Base-by-base conservation (phyloP, 495 filamentous ascomycete genomes). In the Neurospora sp. region DNA sequence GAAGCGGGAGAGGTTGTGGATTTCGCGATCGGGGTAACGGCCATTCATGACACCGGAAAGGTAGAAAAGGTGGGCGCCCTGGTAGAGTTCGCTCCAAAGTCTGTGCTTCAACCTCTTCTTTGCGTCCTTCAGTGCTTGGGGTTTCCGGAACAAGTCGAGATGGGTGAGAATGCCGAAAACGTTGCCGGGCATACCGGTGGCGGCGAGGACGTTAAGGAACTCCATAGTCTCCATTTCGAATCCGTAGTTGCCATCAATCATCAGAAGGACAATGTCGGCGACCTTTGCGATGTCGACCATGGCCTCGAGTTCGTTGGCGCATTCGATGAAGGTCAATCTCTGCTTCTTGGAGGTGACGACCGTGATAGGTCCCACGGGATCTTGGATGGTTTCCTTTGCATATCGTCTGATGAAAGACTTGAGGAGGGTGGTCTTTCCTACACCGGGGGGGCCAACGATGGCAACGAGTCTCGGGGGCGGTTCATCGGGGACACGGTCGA, bases 191-290 rank as follows among this genome's bases (percentile, higher is more conserved):
- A 99, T 97, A 80, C 96, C 96, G 71, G 92, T 95, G 11, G 93
- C 87, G 8, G 93, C 90, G 71, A 98, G 84, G 60, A 96, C 90
- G 77, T 97, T 98, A 78, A 99, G 82, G 77, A 99, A 99, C 82
- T 99, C 96, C 96, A 99, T 98, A 2, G 96, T 99, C 85, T 99
- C 96, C 96, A 99, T 99, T 84, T 99, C 96, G 78, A 98, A 99
- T 3, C 96, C 96, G 79, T 91, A 99, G 83, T 98, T 98, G 42
- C 95, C 96, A 79, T 99, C 96, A 74, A 99, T 98, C 93, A 99
- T 93, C 39, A 99, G 85, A 37, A 99, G 84, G 4, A 99, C 93
- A 75, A 98, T 98, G 79, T 99, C 96, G 31, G 95, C 95, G 39
- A 99, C 92, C 82, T 99, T 99, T 41, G 95, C 91, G 35, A 97